Percentiles rank a stretch among this genome's conserved stretches.
These are phyloP conservation scores for Hypoxylon sp. DNA, from an alignment of 2,329 filamentous ascomycete species.

Conservation along the genomic window DNA sequence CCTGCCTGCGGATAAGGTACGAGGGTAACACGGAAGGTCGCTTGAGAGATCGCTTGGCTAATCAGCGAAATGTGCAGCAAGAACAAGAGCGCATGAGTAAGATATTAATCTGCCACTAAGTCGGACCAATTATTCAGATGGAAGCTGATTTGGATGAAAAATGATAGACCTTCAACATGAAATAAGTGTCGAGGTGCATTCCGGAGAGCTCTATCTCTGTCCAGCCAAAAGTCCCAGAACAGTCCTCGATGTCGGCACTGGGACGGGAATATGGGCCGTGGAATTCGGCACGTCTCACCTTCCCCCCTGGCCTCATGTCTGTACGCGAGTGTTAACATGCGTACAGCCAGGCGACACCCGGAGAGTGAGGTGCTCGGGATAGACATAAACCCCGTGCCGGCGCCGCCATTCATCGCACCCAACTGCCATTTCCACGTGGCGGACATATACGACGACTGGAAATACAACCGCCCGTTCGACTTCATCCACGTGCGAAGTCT, in stretches of 20 bases:
- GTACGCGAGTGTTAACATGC: conserved; percentile 17
- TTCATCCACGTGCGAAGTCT: conserved; percentile 53
- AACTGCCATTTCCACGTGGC: conserved; percentile 51
- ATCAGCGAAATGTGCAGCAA: conserved; percentile 39
- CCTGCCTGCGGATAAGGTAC: conserved; percentile 41
- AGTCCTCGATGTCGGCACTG: conserved; percentile 50
- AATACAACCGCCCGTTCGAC: conserved; percentile 47
- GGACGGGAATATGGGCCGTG: conserved; percentile 50
- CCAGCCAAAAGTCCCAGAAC: conserved; percentile 46
- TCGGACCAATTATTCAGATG: neutral
- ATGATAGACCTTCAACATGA: conserved; percentile 47
- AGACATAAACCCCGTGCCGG: conserved; percentile 50
- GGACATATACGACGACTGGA: conserved; percentile 49
- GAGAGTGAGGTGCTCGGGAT: conserved; percentile 49
- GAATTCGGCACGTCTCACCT: conserved; percentile 46
- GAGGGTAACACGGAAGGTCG: conserved; percentile 1
- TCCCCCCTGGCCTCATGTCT: neutral
- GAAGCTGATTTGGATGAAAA: conserved; percentile 14
- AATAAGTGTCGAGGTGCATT: conserved; percentile 49
- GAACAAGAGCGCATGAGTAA: conserved; percentile 51
- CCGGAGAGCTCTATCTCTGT: conserved; percentile 48
- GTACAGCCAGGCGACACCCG: conserved; percentile 42
- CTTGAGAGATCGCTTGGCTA: conserved; percentile 10
- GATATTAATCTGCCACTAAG: conserved; percentile 4
- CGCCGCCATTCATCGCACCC: conserved; percentile 43